Evolutionary conservation across 495 filamentous ascomycete genomes (phyloP).

Genomic region (Xylaria castorea): DNA sequence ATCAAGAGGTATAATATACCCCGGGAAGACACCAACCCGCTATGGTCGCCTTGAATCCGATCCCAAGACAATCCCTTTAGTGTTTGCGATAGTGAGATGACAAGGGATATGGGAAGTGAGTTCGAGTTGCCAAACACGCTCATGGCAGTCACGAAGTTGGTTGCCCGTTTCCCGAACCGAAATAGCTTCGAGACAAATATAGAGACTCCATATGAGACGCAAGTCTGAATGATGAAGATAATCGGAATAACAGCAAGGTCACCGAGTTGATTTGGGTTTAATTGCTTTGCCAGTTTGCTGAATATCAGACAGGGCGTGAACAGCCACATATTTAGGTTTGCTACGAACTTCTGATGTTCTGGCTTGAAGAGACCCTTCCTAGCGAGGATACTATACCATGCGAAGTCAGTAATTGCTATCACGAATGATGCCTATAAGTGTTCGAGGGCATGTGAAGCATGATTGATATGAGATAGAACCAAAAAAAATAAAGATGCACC

Average conservation of each 20-base stretch:
- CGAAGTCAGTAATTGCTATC: not conserved
- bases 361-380: constrained; percentile 89
- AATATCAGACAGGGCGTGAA: constrained; percentile 99
- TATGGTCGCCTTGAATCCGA: constrained; percentile 86
- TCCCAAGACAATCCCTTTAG: constrained; percentile 93
- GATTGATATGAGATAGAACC: not conserved
- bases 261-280: constrained; percentile 85
- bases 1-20: constrained; percentile 96
- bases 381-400: constrained; percentile 66
- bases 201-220: constrained; percentile 81
- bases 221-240: constrained; percentile 87
- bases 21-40: constrained; percentile 90
- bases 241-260: constrained; percentile 92
- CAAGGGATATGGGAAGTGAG: constrained; percentile 94
- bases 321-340: constrained; percentile 90
- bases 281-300: constrained; percentile 94
- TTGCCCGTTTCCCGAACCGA: constrained; percentile 79
- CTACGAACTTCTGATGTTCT: constrained; percentile 92
- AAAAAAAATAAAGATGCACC: not conserved
- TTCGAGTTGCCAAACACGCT: constrained; percentile 98
- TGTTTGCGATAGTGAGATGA: constrained; percentile 91
- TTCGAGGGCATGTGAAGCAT: not conserved
- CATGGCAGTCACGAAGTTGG: constrained; percentile 97
- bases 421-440: not conserved
- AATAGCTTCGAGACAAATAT: constrained; percentile 72